Evolutionary conservation across 2,329 filamentous ascomycete genomes (phyloP), one percentile per base, ranked within the genome.

Genomic region (Cercospora beticola): DNA sequence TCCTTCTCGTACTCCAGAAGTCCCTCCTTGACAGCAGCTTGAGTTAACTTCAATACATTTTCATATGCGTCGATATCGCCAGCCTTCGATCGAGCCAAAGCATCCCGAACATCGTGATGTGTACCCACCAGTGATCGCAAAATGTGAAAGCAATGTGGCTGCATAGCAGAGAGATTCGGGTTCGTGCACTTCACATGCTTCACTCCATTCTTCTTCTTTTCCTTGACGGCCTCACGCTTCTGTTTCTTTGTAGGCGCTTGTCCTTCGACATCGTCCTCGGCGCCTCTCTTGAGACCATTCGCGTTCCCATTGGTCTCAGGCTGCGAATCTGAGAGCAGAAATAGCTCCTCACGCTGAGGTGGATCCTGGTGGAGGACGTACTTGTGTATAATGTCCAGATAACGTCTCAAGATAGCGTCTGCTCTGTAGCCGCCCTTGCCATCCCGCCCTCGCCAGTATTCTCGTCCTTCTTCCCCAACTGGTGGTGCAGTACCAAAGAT

Each of bases 91-190:
- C 84, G 85, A 0, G 92, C 94, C 2, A 99, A 86, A n/a, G 90
- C 87, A 77, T 98, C 93, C 33, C 95, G 88, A 33, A 98, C 89
- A 73, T 95, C 86, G 26, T 92, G 94, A 80, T 97, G 92, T 70
- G 85, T 86, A 2, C 89, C 85, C 36, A 99, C 89, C 26, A 98
- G 86, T 33, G 94, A 89, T 16, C 94, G 88, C 23, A 98, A 86
- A 28, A 99, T 86, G 78, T 97, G 92, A 84, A 99, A 99, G 54
- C 97, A 87, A 79, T 99, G 95, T 0, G 93, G 89, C 79, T 98
- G 94, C 85, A 97, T 92, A 36, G 89, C 89, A 10, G 87, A 85
- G 59, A 97, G 83, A 78, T 95, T 98, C 4, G 77, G 84, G 26
- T 86, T 85, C 3, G 77, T 79, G 82, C 87, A 75, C 72, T 82